Evolutionary conservation across 352 stramenopile species (phyloP), one percentile per base, ranked within the genome.

Genomic region (Globisporangium middletonii): DNA sequence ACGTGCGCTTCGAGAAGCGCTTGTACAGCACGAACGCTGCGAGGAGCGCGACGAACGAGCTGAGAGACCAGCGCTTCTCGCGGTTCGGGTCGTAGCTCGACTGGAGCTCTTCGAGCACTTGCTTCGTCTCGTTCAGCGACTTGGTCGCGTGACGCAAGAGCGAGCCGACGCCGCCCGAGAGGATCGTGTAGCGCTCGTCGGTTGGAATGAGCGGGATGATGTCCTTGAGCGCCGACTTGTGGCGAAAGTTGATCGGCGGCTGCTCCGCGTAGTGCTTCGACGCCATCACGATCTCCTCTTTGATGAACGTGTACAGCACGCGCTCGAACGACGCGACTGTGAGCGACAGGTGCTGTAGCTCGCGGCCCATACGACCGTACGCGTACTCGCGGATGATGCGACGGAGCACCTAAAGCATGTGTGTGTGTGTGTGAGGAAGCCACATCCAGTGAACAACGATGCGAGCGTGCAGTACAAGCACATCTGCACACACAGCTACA

Each of bases 321-420:
- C 85, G 77, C 68, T 95, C 85, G 63, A 92, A 93, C 27, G 71
- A 88, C 12, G 83, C 85, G 28, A 95, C 85, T 1, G 83, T 95
- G 26, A 95, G 71, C 51, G 85, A 95, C 33, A 95, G 60, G 52
- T 95, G 85, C 66, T 92, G 85, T 51, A 95, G 67, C 63, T 95
- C 83, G 27, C 85, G 77, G 2, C 85, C 85, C 71, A 95, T 77
- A 19, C 83, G 69, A 2, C 83, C 81, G 56, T 90, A 93, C 35
- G 85, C 80, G 50, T 93, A 90, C 62, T 95, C 78, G 48, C 79
- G 80, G 46, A 95, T 95, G 59, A 95, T 95, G 9, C 85, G 79
- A 6, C 85, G 85, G 50, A 92, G 63, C 27, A 90, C 71, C 67
- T 77, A n/a, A n/a, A n/a, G n/a, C n/a, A n/a, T n/a, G n/a, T n/a